A percentile compares a stretch with the other conserved stretches of the same genome.
phyloP scores from a whole-genome alignment of 1,284 basidiomycete species.

The Coriolopsis trogii region DNA sequence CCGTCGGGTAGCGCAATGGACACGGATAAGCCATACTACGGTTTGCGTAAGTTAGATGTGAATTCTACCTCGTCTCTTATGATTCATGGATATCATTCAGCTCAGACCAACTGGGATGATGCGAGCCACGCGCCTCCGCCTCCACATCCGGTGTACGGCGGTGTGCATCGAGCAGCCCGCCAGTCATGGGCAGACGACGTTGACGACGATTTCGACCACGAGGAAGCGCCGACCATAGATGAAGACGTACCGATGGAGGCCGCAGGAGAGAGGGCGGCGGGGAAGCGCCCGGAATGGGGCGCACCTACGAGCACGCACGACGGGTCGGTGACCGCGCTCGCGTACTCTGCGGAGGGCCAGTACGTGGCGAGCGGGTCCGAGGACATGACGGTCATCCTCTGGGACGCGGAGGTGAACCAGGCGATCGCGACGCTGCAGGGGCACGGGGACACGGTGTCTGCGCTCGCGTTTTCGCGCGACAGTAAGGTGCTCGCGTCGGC shows the following conservation, averaged over 20 bases:
- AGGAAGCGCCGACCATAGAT: not conserved
- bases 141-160: no score
- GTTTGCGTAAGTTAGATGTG: no score
- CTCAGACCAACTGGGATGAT: no score
- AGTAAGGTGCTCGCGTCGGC: conserved; percentile 22
- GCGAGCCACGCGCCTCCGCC: no score
- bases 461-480: conserved; percentile 27
- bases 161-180: not conserved
- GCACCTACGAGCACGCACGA: conserved; percentile 2
- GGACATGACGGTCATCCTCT: conserved; percentile 28
- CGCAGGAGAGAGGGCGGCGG: not conserved
- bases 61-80: no score
- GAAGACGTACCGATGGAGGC: not conserved
- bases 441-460: conserved; percentile 17
- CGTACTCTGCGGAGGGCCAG: conserved; percentile 25
- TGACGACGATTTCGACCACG: not conserved
- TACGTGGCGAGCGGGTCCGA: conserved; percentile 26
- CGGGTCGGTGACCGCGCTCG: conserved; percentile 17
- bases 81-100: no score
- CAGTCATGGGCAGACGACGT: not conserved
- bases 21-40: no score
- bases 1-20: no score
- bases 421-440: not conserved
- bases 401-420: conserved; percentile 20
- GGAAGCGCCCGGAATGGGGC: not conserved